These are phyloP conservation scores for Cadophora sp. DNA, from an alignment of 2,329 filamentous ascomycete species.

Conservation along the genomic window DNA sequence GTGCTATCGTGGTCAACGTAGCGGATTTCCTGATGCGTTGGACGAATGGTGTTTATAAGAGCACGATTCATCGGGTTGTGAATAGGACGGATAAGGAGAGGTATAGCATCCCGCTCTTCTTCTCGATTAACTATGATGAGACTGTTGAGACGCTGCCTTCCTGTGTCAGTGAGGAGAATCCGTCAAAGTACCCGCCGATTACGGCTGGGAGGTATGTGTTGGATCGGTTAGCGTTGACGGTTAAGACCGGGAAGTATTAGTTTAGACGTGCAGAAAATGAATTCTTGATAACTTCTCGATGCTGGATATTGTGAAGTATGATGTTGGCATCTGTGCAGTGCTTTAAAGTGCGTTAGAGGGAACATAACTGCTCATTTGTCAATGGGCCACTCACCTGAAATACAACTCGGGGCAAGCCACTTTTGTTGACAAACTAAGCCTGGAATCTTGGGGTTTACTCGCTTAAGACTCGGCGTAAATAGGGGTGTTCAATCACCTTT, in stretches of 20 bases:
- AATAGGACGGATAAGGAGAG: slow-evolving; percentile 57
- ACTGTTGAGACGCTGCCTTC: slow-evolving; percentile 42
- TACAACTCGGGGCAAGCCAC: too few relatives aligned
- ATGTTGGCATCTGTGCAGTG: too few relatives aligned
- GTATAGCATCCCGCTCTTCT: slow-evolving; percentile 64
- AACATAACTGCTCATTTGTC: too few relatives aligned
- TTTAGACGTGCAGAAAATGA: too few relatives aligned
- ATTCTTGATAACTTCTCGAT: too few relatives aligned
- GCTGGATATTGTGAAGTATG: too few relatives aligned
- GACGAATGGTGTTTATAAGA: slow-evolving; percentile 60
- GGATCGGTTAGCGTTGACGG: slow-evolving; percentile 41
- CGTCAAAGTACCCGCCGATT: slow-evolving; percentile 41
- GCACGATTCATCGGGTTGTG: slow-evolving; percentile 61
- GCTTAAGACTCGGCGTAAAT: too few relatives aligned
- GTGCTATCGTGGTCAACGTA: slow-evolving; percentile 59
- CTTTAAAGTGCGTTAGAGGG: too few relatives aligned
- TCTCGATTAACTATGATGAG: slow-evolving; percentile 47
- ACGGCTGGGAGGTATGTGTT: slow-evolving; percentile 43
- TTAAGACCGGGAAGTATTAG: slow-evolving; percentile 41
- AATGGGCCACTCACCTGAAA: too few relatives aligned
- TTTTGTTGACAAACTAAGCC: too few relatives aligned
- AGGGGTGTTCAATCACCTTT: too few relatives aligned
- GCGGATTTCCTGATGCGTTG: slow-evolving; percentile 57
- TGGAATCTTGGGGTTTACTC: too few relatives aligned
- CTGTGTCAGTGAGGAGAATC: slow-evolving; percentile 41